These are phyloP conservation scores for Amyloporia xantha DNA, from an alignment of 768 basidiomycete genomes.

Conservation along the genomic window DNA sequence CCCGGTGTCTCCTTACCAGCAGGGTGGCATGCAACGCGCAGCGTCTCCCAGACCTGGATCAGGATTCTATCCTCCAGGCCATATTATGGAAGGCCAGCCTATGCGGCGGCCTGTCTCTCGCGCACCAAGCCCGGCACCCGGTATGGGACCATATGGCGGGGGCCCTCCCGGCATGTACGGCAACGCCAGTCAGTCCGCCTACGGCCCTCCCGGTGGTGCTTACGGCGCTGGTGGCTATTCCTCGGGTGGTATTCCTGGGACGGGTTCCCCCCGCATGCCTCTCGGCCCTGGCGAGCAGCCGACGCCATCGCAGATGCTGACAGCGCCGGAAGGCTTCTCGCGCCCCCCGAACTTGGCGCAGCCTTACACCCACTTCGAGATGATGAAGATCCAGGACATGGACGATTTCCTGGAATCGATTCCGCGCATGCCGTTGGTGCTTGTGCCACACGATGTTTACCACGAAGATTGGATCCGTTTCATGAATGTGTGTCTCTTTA, in stretches of 20 bases:
- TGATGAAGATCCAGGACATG: slow-evolving; percentile 72
- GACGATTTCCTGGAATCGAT: slow-evolving; percentile 60
- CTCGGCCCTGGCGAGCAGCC: slow-evolving; percentile 7
- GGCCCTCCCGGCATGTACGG: slow-evolving; percentile 6
- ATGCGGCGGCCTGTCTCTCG: slow-evolving; percentile 17
- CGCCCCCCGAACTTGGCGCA: slow-evolving; percentile 64
- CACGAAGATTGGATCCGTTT: slow-evolving; percentile 76
- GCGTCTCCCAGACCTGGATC: slow-evolving; percentile 23
- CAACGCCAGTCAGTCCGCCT: not conserved
- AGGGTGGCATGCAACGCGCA: slow-evolving; percentile 11
- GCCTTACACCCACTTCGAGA: slow-evolving; percentile 62
- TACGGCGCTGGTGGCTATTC: slow-evolving; percentile 7
- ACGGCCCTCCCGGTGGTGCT: slow-evolving; percentile 9
- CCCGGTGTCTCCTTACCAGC: slow-evolving; percentile 29
- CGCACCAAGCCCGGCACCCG: slow-evolving; percentile 14
- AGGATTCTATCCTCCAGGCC: slow-evolving; percentile 46
- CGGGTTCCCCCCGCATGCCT: slow-evolving; percentile 13
- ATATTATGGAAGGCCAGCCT: slow-evolving; percentile 36
- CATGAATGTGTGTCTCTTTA: slow-evolving; percentile 55
- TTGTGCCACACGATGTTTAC: slow-evolving; percentile 71
- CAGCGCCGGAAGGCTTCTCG: slow-evolving; percentile 65
- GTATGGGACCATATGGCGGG: slow-evolving; percentile 7
- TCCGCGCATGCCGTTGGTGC: slow-evolving; percentile 66
- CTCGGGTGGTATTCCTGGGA: slow-evolving; percentile 7
- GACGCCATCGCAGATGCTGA: slow-evolving; percentile 21